These are phyloP conservation scores for Thalassiosira mediterranea DNA, from an alignment of 352 stramenopile genomes.

Conservation along the genomic window DNA sequence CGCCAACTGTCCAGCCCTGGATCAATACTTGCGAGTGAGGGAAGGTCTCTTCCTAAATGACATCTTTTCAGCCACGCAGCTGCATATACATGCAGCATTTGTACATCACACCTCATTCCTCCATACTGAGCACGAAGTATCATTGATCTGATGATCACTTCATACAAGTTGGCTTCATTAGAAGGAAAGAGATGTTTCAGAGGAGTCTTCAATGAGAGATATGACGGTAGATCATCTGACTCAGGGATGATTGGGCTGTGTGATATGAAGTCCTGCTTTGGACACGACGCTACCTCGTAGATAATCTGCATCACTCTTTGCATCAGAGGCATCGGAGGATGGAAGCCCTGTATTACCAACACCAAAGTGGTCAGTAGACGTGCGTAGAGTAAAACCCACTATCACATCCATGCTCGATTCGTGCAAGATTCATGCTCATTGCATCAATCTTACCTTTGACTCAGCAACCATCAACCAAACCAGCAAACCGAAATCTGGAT, in stretches of 20 bases:
- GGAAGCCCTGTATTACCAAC: too few relatives aligned
- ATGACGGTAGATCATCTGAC: too few relatives aligned
- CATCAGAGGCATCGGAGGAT: slow-evolving; percentile 45
- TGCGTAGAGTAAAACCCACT: too few relatives aligned
- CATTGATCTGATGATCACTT: slow-evolving; percentile 66
- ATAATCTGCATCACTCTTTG: slow-evolving; percentile 64
- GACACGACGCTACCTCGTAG: slow-evolving; percentile 76
- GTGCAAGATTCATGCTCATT: too few relatives aligned
- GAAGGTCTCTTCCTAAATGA: slow-evolving; percentile 9
- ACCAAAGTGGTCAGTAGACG: too few relatives aligned
- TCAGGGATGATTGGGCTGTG: too few relatives aligned
- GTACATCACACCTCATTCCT: slow-evolving; percentile 81
- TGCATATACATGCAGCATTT: slow-evolving; percentile 71
- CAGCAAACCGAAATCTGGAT: slow-evolving; percentile 75
- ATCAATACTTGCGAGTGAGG: neutral
- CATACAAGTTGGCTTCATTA: slow-evolving; percentile 20
- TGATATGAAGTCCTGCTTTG: slow-evolving; percentile 14
- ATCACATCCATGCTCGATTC: too few relatives aligned
- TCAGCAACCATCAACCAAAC: slow-evolving; percentile 83
- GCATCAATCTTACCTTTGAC: too few relatives aligned
- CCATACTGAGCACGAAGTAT: slow-evolving; percentile 75
- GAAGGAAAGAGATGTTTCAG: too few relatives aligned
- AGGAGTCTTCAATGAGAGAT: slow-evolving; percentile 2
- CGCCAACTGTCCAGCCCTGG: slow-evolving; percentile 23
- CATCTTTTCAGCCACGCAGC: slow-evolving; percentile 70